Evolutionary conservation across 2,329 filamentous ascomycete genomes (phyloP), one percentile per base, ranked within the genome.

Genomic region (Aspergillus nomiae): DNA sequence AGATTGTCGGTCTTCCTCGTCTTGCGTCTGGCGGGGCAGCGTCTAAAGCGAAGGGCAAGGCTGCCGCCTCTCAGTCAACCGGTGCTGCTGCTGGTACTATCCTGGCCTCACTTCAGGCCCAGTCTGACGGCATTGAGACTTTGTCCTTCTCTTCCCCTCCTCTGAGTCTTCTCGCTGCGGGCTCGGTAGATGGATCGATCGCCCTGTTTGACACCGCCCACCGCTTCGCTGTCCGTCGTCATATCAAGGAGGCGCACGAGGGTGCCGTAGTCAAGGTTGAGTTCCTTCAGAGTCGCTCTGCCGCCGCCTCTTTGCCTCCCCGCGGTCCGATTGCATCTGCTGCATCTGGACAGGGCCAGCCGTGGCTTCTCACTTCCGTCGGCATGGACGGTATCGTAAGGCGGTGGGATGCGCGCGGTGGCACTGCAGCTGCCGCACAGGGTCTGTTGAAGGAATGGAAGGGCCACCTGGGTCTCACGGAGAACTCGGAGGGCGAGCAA

Each of bases 371-470:
- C 59, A 98, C 94, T 2, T 92, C 88, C 67, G 94, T 90, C 69
- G 95, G 95, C 10, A 92, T 97, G 85, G 95, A 99, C 73, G 94
- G 95, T 21, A 92, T 94, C 0, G 87, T 99, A 24, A 85, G 92
- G 72, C 84, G 94, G 64, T 99, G 95, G 95, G 94, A 99, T 78
- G 83, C 87, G 6, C 79, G 89, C 51, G 89, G 89, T 60, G 89
- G 90, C 9, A 91, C 88, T 1, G 84, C 86, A 1, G 86, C 86
- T 1, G 87, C 87, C 2, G 87, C 84, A 10, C 87, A 88, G 58
- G 93, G 92, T 0, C 80, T 96, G 58, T 81, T 92, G 28, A 90
- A 89, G 67, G 94, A 97, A 79, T 98, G 94, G 94, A 92, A 86
- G 77, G 95, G 95, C 0, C 95, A 99, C 76, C 62, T 78, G 63